Evolutionary conservation across 192 early-diverging fungal genomes (phyloP).

Genomic region (Spinellus fusiger): DNA sequence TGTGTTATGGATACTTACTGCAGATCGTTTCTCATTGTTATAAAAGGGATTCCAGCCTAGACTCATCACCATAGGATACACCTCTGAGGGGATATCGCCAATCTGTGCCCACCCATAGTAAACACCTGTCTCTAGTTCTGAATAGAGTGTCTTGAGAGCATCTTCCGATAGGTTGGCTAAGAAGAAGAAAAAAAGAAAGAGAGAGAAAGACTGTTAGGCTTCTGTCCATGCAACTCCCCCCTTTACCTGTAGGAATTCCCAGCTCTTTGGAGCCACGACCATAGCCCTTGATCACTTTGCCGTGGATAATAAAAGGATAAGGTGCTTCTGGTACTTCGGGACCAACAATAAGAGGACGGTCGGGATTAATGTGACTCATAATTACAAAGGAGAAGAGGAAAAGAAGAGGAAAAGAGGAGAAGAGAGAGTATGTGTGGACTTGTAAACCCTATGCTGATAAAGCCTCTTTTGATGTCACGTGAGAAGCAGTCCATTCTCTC

Average conservation of each 20-base stretch:
- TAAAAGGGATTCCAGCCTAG: constrained; percentile 99
- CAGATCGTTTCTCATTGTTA: constrained; percentile 94
- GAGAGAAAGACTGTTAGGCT: not conserved
- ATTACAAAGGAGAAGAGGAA: not conserved
- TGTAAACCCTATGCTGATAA: too few relatives aligned
- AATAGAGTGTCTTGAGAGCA: constrained; percentile 57
- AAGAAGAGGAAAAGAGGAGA: not conserved
- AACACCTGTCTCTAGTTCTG: constrained; percentile 75
- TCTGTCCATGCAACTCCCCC: not conserved
- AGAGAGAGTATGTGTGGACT: too few relatives aligned
- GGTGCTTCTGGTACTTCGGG: constrained; percentile 52
- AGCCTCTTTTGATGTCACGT: too few relatives aligned
- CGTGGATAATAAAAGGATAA: constrained; percentile 74
- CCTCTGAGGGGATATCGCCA: constrained; percentile 36
- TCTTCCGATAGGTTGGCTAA: constrained; percentile 86
- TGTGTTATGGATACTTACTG: constrained; percentile 46
- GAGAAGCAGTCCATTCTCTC: not conserved
- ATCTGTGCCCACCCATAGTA: constrained; percentile 95
- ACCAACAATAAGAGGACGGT: constrained; percentile 60
- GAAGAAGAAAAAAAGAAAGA: not conserved
- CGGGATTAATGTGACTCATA: constrained; percentile 20
- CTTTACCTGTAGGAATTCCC: constrained; percentile 90
- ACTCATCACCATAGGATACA: constrained; percentile 98
- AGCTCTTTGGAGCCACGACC: constrained; percentile 95
- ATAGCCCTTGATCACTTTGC: constrained; percentile 84